These are phyloP conservation scores for Fraxinus angustifolia DNA, from an alignment of 305 asterid species.

Conservation along the genomic window DNA sequence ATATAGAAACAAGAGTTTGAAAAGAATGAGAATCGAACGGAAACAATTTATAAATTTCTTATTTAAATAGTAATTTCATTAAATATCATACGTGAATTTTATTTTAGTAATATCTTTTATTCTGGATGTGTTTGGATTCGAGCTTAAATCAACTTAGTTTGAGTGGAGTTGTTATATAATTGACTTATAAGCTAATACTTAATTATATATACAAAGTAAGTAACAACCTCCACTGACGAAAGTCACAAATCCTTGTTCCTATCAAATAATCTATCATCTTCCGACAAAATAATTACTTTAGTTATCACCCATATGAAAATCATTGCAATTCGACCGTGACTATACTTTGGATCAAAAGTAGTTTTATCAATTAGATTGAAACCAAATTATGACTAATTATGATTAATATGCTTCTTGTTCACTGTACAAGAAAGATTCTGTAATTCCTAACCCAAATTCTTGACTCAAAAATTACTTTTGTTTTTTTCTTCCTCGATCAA, in stretches of 20 bases:
- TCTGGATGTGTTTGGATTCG: background rate
- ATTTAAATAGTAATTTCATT: background rate
- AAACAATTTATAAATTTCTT: background rate
- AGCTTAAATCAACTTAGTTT: background rate
- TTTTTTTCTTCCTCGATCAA: background rate
- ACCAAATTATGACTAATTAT: background rate
- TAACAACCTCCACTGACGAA: background rate
- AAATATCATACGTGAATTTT: background rate
- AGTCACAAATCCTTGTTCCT: background rate
- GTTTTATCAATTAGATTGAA: background rate
- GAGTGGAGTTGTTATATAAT: background rate
- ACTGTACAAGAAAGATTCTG: background rate
- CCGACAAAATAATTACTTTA: slow-evolving; percentile 9
- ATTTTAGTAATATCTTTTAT: background rate
- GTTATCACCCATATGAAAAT: background rate
- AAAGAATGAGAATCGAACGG: too few species aligned
- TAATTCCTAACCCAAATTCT: background rate
- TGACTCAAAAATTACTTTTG: background rate
- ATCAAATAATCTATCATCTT: background rate
- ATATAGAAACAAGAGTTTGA: too few species aligned
- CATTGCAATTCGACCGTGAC: background rate
- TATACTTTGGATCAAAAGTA: background rate
- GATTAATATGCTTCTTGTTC: background rate
- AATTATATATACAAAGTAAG: background rate
- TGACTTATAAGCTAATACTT: background rate